These are phyloP conservation scores for Trypanosoma scelopori DNA, from an alignment of 208 protist genomes.

Conservation along the genomic window DNA sequence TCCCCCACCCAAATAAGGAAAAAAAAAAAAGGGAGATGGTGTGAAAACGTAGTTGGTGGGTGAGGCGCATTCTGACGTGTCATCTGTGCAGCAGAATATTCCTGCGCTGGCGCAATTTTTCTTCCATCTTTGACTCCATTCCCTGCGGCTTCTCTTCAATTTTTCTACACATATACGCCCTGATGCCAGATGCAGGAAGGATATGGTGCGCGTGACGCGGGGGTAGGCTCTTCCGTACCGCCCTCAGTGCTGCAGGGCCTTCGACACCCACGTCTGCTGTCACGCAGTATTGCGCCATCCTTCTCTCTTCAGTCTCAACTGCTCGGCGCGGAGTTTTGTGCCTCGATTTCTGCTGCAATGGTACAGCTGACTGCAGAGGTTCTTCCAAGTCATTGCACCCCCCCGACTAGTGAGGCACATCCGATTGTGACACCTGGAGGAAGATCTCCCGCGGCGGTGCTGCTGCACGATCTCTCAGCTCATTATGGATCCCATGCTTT, in stretches of 20 bases:
- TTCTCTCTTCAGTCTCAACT: slow-evolving; percentile 47
- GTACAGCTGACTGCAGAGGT: slow-evolving; percentile 6
- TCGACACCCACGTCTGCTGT: slow-evolving; percentile 19
- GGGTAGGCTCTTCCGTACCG: background rate
- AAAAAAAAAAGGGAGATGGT: too few relatives aligned
- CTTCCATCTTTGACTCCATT: background rate
- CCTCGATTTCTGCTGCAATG: slow-evolving; percentile 50
- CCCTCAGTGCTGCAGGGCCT: slow-evolving; percentile 7
- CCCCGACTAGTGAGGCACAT: background rate
- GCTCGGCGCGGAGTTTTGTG: slow-evolving; percentile 69
- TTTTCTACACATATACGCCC: background rate
- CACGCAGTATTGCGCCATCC: slow-evolving; percentile 25
- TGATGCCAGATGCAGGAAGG: slow-evolving; percentile 2
- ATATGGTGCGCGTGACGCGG: background rate
- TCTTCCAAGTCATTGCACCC: background rate
- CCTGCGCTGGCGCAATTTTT: background rate
- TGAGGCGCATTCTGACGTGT: background rate
- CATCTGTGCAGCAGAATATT: background rate
- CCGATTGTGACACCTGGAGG: background rate
- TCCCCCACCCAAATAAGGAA: too few relatives aligned
- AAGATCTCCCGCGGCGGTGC: slow-evolving; percentile 14
- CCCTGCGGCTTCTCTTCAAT: background rate
- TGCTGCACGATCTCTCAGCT: slow-evolving; percentile 59
- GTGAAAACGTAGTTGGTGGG: too few relatives aligned
- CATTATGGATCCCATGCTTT: slow-evolving; percentile 78